These are phyloP conservation scores for Mycothermus thermophilus DNA, from an alignment of 495 filamentous ascomycete species.

Conservation along the genomic window DNA sequence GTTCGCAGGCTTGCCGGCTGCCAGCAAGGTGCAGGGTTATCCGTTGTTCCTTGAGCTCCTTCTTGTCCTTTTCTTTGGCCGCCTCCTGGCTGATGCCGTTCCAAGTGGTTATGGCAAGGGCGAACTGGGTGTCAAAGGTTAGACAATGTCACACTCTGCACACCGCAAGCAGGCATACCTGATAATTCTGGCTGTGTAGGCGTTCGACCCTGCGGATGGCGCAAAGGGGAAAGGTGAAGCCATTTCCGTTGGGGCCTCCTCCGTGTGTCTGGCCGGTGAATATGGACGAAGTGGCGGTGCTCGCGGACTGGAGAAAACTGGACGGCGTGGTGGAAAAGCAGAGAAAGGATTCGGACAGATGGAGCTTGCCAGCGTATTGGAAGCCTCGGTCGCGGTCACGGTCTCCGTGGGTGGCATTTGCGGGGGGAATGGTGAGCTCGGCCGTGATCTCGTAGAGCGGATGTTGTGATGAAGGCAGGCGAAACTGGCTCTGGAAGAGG, in stretches of 20 bases:
- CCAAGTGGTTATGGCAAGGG: slow-evolving; percentile 90
- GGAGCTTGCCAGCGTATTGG: slow-evolving; percentile 83
- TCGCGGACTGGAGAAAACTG: slow-evolving; percentile 70
- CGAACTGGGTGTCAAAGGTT: slow-evolving; percentile 10
- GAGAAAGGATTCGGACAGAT: slow-evolving; percentile 84
- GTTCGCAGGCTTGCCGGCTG: slow-evolving; percentile 74
- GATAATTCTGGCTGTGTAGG: slow-evolving; percentile 74
- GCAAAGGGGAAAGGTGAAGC: slow-evolving; percentile 90
- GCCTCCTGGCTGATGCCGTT: slow-evolving; percentile 53
- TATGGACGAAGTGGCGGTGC: slow-evolving; percentile 53
- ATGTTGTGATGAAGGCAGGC: slow-evolving; percentile 78
- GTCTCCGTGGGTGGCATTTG: slow-evolving; percentile 43
- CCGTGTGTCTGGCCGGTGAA: slow-evolving; percentile 85
- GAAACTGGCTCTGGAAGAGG: slow-evolving; percentile 92
- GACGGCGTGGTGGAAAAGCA: slow-evolving; percentile 91
- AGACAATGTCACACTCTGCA: not conserved
- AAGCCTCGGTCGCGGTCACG: slow-evolving; percentile 55
- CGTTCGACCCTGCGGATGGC: slow-evolving; percentile 84
- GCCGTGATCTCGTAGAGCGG: slow-evolving; percentile 92
- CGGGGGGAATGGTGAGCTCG: slow-evolving; percentile 72
- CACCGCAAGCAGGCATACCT: slow-evolving; percentile 22
- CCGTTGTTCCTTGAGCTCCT: slow-evolving; percentile 51
- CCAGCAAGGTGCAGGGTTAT: slow-evolving; percentile 84
- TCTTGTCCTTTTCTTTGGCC: slow-evolving; percentile 34
- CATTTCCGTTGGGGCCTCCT: slow-evolving; percentile 85